Evolutionary conservation across 805 yeast species (phyloP).

Genomic region (Barnettozyma botsteinii): DNA sequence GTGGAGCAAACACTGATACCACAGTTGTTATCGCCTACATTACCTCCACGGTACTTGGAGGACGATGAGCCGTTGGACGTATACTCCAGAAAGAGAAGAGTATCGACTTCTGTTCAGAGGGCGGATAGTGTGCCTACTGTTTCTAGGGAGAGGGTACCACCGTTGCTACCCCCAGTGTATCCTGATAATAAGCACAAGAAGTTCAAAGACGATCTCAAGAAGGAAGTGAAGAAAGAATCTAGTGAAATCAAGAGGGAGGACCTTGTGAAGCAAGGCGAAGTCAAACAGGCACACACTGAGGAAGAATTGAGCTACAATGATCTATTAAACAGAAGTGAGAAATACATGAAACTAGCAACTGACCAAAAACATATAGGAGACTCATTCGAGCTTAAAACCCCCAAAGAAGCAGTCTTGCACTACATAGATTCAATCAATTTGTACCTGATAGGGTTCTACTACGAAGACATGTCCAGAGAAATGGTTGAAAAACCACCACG

Average conservation of each 20-base stretch:
- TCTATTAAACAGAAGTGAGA: slow-evolving; percentile 1
- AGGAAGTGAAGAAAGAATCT: background rate
- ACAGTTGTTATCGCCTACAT: slow-evolving; percentile 15
- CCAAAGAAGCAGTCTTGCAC: slow-evolving; percentile 6
- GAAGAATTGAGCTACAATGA: background rate
- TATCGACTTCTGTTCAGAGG: no score
- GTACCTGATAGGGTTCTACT: slow-evolving; percentile 19
- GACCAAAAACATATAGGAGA: slow-evolving; percentile 22
- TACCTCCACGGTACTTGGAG: background rate
- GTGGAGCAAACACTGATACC: background rate
- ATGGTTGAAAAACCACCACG: slow-evolving; percentile 10
- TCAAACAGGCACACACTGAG: background rate
- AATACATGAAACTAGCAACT: background rate
- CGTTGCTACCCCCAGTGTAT: no score
- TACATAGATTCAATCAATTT: slow-evolving; percentile 19
- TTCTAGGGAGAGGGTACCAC: background rate
- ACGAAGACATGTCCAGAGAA: slow-evolving; percentile 18
- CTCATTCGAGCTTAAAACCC: background rate
- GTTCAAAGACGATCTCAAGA: background rate
- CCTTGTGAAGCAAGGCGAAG: background rate
- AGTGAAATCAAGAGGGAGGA: no score
- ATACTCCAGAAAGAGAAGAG: no score
- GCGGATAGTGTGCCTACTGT: background rate
- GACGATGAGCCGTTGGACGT: background rate
- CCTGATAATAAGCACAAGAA: no score